Base-by-base conservation (phyloP, 2,329 filamentous ascomycete species). In the Monilinia vaccinii-corymbosi region DNA sequence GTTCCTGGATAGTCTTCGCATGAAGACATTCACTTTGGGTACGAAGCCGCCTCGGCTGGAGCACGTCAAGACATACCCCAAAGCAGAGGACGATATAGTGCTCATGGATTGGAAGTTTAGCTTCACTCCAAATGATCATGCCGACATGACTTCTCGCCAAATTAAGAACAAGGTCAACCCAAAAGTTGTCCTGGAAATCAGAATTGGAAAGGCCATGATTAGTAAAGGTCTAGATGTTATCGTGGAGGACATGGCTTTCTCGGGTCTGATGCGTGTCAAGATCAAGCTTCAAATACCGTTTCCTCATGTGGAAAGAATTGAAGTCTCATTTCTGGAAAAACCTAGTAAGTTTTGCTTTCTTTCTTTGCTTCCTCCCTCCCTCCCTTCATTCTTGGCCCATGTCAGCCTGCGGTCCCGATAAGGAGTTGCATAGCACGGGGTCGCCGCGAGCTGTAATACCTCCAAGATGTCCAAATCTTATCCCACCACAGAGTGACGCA, bases 21-120 rank as follows among this genome's bases (percentile, higher is more conserved):
- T 99, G 76, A 95, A 92, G 75, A 93, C 87, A 0, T 99, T 99
- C 73, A 90, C 92, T 0, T 82, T 99, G 16, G 94, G 94, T 60
- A 92, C 89, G 10, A 99, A 99, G 76, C 93, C 94, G 32, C 95
- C 95, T 7, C 86, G 94, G 34, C 83, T 99, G 79, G 94, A 99
- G 75, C 92, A 97, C 71, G 94, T 99, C 74, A 97, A 96, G 79
- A 96, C 94, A 0, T 97, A 99, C 69, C 93, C 93, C 61, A 96
- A 94, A 74, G 90, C 89, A 1, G 91, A 97, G 67, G 92, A 97
- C 64, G 94, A 99, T 71, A 86, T 92, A 61, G 91, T 99, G 46
- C 83, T 97, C 70, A 99, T 99, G 94, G 94, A 99, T 73, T 99
- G 94, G 94, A 96, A 96, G 71, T 99, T 99, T 75, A 97, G 93